Conservation (phyloP, 805 yeast species). For the Dipodascus geniculatus region DNA sequence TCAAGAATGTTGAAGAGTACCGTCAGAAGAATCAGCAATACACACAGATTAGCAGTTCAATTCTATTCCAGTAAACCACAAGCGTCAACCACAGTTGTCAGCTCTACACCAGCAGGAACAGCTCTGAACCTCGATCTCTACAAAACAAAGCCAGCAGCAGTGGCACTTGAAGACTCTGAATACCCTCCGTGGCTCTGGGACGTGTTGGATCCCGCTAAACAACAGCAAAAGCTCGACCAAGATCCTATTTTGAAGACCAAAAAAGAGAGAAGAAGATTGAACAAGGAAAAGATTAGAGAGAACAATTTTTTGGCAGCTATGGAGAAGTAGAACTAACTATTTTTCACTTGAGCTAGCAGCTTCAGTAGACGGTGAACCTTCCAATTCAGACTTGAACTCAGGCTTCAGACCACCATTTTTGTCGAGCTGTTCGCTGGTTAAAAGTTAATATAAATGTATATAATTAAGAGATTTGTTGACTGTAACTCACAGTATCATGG, state of each 20-base stretch:
- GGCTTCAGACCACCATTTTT: conserved; percentile 19
- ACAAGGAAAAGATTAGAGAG: conserved; percentile 59
- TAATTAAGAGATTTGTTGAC: background rate
- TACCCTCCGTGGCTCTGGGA: conserved; percentile 96
- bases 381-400: background rate
- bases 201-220: conserved; percentile 56
- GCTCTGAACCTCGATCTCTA: conserved; percentile 63
- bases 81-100: conserved; percentile 29
- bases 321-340: conserved; percentile 17
- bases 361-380: background rate
- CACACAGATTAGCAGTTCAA: too few relatives aligned
- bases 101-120: conserved; percentile 29
- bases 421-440: conserved; percentile 18
- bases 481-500: conserved; percentile 7
- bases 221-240: conserved; percentile 41
- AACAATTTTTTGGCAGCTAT: conserved; percentile 64
- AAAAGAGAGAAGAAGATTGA: conserved; percentile 54
- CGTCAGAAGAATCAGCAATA: too few relatives aligned
- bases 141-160: conserved; percentile 76
- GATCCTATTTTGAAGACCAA: conserved; percentile 59
- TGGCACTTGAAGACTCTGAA: conserved; percentile 76
- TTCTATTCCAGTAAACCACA: background rate
- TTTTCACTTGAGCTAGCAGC: background rate
- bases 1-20: too few relatives aligned
- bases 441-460: background rate